Evolutionary conservation across 2,329 filamentous ascomycete genomes (phyloP), one percentile per base, ranked within the genome.

Genomic region (Emergomyces africanus): DNA sequence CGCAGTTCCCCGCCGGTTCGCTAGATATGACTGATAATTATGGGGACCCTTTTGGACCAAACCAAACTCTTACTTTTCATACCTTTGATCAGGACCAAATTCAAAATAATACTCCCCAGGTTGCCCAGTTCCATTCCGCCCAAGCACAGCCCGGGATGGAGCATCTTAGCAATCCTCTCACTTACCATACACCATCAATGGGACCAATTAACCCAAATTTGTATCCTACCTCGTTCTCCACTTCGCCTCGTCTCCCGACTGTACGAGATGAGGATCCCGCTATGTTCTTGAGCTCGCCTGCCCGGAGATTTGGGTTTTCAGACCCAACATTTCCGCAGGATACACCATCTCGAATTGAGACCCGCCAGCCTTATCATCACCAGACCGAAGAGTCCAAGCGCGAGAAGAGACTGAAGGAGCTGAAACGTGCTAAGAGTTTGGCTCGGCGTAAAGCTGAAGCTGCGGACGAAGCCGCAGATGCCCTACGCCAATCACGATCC

Each of bases 271-370:
- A 78, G 51, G 76, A 78, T 58, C 76, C 76, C 10, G 72, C 73
- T 25, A 69, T 78, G 68, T 78, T 78, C 59, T 63, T 78, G 39
- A 77, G 75, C 60, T 78, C 76, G n/a, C 76, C 76, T 4, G 76
- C 76, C 30, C 74, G 76, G 33, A 71, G 76, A 30, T 78, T 78
- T 59, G 75, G 75, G 23, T 71, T 70, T 12, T 68, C 71, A 25
- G 73, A 73, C 44, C 68, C 69, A 25, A 67, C 66, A 44, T 67
- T 63, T 58, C 67, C 66, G 50, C 66, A 61, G 50, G 37, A 55
- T 37, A 66, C 62, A 61, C 64, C 61, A 39, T 65, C 64, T 61
- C 65, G 58, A 56, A 61, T 58, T 25, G 68, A 69, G 39, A 64
- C 66, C 9, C 66, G 75, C 50, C 76, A 77, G 49, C 77, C 77